Evolutionary conservation across 257 asterid genomes (phyloP).

Genomic region (Solanum gracilifrons): DNA sequence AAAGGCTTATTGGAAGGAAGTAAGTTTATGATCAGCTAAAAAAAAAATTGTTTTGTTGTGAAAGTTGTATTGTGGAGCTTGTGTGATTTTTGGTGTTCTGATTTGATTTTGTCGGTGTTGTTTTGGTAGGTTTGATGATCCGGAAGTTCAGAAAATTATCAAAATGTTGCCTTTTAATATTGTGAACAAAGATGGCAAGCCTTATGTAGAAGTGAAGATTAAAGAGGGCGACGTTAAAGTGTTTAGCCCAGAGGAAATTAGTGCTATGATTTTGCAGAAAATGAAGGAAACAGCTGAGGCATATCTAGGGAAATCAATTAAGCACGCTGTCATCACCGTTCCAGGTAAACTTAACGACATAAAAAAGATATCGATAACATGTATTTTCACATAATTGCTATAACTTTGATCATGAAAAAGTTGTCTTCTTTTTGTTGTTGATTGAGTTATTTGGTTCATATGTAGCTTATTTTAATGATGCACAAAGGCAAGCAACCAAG

Average conservation of each 20-base stretch:
- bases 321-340: constrained; percentile 13
- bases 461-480: constrained; percentile 5
- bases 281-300: constrained; percentile 20
- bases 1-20: background rate
- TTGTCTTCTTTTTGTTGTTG: background rate
- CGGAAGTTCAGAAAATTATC: constrained; percentile 11
- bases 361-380: background rate
- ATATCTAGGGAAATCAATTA: constrained; percentile 9
- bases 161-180: constrained; percentile 9
- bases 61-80: background rate
- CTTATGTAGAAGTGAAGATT: constrained; percentile 12
- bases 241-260: constrained; percentile 15
- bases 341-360: background rate
- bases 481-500: constrained; percentile 8
- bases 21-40: background rate
- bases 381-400: background rate
- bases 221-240: constrained; percentile 7
- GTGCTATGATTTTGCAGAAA: constrained; percentile 16
- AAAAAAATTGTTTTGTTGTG: background rate
- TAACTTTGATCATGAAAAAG: background rate
- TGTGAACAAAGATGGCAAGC: constrained; percentile 15
- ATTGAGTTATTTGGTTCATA: background rate
- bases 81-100: background rate
- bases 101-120: background rate
- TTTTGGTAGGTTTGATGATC: constrained; percentile 19